Evolutionary conservation across 2,329 filamentous ascomycete species (phyloP).

Genomic region (Malbranchea zuffiana): DNA sequence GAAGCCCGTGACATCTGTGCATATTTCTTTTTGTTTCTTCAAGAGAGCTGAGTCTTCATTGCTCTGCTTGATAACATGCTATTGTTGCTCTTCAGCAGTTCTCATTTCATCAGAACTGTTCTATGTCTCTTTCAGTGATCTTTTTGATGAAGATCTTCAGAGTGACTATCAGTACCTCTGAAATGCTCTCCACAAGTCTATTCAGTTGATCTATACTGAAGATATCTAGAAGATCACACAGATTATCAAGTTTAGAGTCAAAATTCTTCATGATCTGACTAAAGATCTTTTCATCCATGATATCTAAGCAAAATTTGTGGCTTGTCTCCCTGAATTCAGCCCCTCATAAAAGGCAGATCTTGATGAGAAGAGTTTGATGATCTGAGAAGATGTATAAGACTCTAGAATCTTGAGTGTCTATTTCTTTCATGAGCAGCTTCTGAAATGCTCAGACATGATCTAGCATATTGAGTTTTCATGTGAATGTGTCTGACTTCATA

Average conservation of each 20-base stretch:
- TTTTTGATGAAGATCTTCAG: background rate
- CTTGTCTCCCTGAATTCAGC: background rate
- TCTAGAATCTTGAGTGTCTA: background rate
- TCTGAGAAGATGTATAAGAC: constrained; percentile 1
- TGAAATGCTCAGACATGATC: background rate
- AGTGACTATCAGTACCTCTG: background rate
- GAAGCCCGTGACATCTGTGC: no score
- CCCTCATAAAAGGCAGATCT: background rate
- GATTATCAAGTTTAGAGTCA: background rate
- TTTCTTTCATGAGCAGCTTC: background rate
- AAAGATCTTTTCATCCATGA: background rate
- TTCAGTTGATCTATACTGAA: constrained; percentile 1
- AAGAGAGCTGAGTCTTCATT: background rate
- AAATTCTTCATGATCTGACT: background rate
- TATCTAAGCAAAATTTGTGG: background rate
- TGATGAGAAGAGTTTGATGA: constrained; percentile 1
- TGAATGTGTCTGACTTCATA: background rate
- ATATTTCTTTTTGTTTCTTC: constrained; percentile 2
- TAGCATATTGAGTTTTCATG: background rate
- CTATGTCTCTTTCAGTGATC: background rate
- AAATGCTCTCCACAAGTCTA: background rate
- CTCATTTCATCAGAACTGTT: background rate
- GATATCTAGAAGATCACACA: background rate
- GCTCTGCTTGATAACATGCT: background rate
- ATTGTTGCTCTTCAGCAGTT: background rate